These are phyloP conservation scores for Haematococcus lacustris DNA, from an alignment of 139 green algal species.

Conservation along the genomic window DNA sequence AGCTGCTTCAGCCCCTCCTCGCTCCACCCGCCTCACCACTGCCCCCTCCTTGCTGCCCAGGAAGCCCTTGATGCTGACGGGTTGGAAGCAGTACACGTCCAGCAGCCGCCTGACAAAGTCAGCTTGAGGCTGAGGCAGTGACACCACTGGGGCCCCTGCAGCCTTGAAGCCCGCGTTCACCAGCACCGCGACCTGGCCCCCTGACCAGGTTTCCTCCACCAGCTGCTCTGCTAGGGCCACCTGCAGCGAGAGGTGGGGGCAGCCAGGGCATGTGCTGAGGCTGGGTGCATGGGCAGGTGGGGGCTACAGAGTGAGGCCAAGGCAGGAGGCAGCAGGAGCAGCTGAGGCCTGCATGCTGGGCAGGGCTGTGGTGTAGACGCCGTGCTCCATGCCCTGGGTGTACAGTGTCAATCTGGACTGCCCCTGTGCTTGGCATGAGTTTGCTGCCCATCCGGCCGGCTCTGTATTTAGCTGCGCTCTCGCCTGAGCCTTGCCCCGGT, in stretches of 20 bases:
- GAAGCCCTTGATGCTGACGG: neutral
- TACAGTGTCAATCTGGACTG: neutral
- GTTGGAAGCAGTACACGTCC: neutral
- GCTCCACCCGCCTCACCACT: slow-evolving; percentile 1
- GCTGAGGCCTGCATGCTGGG: neutral
- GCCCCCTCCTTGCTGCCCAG: slow-evolving; percentile 5
- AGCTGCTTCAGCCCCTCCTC: neutral
- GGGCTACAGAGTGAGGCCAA: too few relatives aligned
- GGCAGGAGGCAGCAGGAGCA: too few relatives aligned
- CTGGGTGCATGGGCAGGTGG: neutral
- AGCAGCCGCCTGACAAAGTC: neutral
- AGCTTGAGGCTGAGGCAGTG: neutral
- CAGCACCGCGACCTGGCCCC: neutral
- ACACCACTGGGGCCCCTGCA: neutral
- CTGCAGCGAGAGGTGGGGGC: neutral
- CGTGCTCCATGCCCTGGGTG: neutral
- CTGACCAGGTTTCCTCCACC: neutral
- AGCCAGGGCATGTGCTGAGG: neutral
- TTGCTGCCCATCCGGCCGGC: neutral
- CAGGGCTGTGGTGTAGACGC: neutral
- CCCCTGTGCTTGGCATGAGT: neutral
- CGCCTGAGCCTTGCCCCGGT: too few relatives aligned
- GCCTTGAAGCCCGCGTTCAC: neutral
- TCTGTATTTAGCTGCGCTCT: neutral
- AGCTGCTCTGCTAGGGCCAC: neutral